These are phyloP conservation scores for Lophiotrema nucula DNA, from an alignment of 495 filamentous ascomycete genomes.

Conservation along the genomic window DNA sequence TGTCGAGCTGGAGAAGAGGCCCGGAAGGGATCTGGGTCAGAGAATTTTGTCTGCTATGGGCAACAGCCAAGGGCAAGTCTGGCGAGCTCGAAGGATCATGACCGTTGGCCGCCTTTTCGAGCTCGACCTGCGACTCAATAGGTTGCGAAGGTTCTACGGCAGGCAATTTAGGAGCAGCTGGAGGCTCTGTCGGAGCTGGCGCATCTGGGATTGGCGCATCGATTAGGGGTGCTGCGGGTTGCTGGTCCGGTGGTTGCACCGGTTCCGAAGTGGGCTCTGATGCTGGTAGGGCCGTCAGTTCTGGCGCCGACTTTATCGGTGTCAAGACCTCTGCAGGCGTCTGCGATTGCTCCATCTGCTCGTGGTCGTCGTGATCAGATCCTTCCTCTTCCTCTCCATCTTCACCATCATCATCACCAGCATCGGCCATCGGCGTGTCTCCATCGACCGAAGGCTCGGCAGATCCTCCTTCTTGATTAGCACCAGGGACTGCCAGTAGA, in stretches of 20 bases:
- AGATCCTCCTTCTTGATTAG: conserved; percentile 32
- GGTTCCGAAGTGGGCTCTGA: background rate
- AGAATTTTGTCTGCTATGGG: conserved; percentile 40
- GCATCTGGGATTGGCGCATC: background rate
- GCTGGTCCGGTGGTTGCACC: background rate
- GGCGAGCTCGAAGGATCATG: conserved; percentile 34
- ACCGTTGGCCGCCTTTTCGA: conserved; percentile 4
- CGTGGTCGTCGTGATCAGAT: conserved; percentile 31
- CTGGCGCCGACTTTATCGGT: background rate
- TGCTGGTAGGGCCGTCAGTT: background rate
- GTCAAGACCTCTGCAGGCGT: background rate
- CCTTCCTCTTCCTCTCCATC: conserved; percentile 37
- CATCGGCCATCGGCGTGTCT: conserved; percentile 38
- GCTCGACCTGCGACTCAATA: background rate
- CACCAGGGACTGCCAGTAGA: conserved; percentile 6
- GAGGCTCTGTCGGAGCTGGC: background rate
- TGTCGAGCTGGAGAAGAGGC: background rate
- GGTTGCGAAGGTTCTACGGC: background rate
- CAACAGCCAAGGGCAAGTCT: conserved; percentile 36
- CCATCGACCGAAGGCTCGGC: conserved; percentile 37
- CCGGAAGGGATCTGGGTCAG: conserved; percentile 27
- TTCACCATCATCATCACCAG: conserved; percentile 32
- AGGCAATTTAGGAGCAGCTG: background rate
- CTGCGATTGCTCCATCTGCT: conserved; percentile 12
- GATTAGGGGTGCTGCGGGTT: background rate